Percentiles rank a stretch among this genome's conserved stretches.
Evolutionary conservation across 1,284 basidiomycete species (phyloP).

Genomic region (Ustilago bromivora): DNA sequence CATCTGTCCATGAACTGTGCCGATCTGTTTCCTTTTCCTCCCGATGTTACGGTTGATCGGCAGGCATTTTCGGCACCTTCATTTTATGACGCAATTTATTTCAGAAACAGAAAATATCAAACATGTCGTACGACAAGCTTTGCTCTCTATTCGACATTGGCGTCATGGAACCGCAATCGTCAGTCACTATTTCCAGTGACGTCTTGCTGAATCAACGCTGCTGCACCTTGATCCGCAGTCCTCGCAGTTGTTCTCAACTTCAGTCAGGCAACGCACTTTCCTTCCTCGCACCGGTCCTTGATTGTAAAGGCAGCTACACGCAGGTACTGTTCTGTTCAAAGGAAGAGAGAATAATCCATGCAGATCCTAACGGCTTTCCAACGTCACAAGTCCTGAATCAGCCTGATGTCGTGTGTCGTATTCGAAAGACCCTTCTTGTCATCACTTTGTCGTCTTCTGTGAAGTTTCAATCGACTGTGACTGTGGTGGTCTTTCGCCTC

Average conservation of each 20-base stretch:
- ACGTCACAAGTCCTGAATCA: slow-evolving; percentile 11
- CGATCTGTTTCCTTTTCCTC: too few relatives aligned
- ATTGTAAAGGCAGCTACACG: too few relatives aligned
- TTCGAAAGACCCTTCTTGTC: slow-evolving; percentile 9
- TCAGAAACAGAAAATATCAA: too few relatives aligned
- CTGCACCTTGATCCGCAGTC: slow-evolving; percentile 6
- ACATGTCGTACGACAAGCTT: neutral
- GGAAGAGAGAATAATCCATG: neutral
- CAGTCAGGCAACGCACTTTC: slow-evolving; percentile 9
- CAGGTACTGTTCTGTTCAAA: neutral
- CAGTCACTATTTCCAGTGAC: slow-evolving; percentile 15
- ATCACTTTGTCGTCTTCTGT: neutral
- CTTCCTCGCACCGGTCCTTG: neutral
- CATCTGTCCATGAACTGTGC: too few relatives aligned
- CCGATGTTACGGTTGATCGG: too few relatives aligned
- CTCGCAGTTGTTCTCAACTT: neutral
- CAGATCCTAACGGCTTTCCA: neutral
- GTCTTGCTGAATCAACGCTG: slow-evolving; percentile 37
- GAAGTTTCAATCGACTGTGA: neutral
- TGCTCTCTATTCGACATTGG: slow-evolving; percentile 8
- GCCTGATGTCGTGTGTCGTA: slow-evolving; percentile 31
- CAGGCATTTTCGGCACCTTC: too few relatives aligned
- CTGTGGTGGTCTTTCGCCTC: neutral
- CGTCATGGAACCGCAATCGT: slow-evolving; percentile 8
- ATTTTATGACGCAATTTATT: too few relatives aligned